Evolutionary conservation across 257 asterid genomes (phyloP).

Genomic region (Nicotiana attenuata): DNA sequence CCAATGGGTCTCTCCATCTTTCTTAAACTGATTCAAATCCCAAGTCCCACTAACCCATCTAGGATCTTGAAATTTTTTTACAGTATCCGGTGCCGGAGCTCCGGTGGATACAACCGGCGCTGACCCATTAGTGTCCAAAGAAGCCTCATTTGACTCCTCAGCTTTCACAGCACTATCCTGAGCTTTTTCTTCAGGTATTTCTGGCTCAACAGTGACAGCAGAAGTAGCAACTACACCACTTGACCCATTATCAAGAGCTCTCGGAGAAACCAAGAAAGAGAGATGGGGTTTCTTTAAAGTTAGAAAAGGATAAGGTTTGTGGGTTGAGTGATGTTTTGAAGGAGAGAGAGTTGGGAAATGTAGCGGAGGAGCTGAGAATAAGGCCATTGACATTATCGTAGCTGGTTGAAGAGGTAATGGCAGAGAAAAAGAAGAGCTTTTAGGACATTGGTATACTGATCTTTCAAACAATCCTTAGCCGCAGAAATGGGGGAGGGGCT

Average conservation of each 20-base stretch:
- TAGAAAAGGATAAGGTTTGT: conserved; percentile 26
- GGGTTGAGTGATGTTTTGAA: conserved; percentile 24
- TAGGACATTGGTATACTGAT: background rate
- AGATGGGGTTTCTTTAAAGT: conserved; percentile 27
- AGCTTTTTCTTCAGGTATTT: background rate
- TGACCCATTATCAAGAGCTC: conserved; percentile 40
- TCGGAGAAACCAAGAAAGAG: conserved; percentile 20
- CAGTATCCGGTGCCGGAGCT: conserved; percentile 26
- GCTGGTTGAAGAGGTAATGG: background rate
- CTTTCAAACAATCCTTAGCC: background rate
- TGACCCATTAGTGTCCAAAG: conserved; percentile 56
- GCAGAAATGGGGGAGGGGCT: background rate
- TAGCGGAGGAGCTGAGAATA: conserved; percentile 47
- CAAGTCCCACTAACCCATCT: conserved; percentile 92
- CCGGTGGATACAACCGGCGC: conserved; percentile 23
- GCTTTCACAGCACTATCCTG: background rate
- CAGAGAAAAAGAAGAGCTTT: background rate
- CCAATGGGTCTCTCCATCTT: conserved; percentile 70
- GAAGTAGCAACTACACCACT: conserved; percentile 27
- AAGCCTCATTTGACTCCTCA: conserved; percentile 14
- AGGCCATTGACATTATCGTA: conserved; percentile 31
- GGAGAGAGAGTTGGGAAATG: conserved; percentile 38
- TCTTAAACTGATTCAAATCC: conserved; percentile 73
- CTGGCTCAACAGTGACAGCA: conserved; percentile 15
- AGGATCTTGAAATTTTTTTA: conserved; percentile 39